Percentiles rank a stretch among this genome's conserved stretches.
Evolutionary conservation across 1,284 basidiomycete genomes (phyloP).

Genomic region (Rhodotorula sp.): DNA sequence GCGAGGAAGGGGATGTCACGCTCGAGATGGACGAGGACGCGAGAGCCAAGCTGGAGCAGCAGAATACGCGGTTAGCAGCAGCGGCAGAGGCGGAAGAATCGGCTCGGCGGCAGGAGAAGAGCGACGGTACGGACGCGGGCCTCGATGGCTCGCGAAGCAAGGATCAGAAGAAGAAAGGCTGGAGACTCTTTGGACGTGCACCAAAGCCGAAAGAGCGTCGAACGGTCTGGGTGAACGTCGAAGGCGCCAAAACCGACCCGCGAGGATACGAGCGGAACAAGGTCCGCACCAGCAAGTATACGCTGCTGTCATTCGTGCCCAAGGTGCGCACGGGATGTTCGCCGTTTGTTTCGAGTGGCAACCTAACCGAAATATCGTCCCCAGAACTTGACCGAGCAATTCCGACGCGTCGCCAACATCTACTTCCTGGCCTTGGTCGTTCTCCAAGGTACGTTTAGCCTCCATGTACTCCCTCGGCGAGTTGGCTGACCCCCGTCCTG

Average conservation of each 20-base stretch:
- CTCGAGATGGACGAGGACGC: constrained; percentile 25
- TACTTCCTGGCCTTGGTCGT: constrained; percentile 86
- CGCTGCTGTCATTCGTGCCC: constrained; percentile 85
- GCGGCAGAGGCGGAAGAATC: constrained; percentile 35
- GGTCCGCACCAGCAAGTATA: constrained; percentile 93
- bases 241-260: constrained; percentile 75
- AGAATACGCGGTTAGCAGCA: constrained; percentile 31
- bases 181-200: constrained; percentile 5
- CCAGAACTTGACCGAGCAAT: constrained; percentile 82
- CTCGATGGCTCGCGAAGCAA: background rate
- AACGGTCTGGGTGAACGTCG: constrained; percentile 76
- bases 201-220: constrained; percentile 55
- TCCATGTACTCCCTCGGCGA: background rate
- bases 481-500: background rate
- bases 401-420: constrained; percentile 84
- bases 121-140: constrained; percentile 20
- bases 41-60: constrained; percentile 33
- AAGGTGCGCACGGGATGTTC: constrained; percentile 51
- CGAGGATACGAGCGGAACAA: constrained; percentile 84
- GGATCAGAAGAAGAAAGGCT: constrained; percentile 20
- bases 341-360: no score
- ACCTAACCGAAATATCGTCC: background rate
- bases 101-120: constrained; percentile 33
- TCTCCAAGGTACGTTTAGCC: constrained; percentile 64
- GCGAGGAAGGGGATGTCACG: background rate